Percentiles rank a stretch among this genome's conserved stretches.
phyloP scores from a whole-genome alignment of 345 rosid genomes.

The Salix purpurea region DNA sequence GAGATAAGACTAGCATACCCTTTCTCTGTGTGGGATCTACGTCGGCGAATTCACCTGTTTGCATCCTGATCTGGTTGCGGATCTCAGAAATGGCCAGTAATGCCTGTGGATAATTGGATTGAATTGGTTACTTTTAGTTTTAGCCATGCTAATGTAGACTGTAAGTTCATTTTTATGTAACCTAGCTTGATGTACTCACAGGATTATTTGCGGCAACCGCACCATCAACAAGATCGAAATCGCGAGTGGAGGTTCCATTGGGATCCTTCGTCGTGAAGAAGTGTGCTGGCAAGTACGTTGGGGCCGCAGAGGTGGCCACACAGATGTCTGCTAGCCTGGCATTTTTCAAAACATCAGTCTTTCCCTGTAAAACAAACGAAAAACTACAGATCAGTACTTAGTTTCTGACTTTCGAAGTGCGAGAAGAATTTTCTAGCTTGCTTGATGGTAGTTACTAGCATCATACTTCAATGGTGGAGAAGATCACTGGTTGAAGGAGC shows the following conservation, averaged over 20 bases:
- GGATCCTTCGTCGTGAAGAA: constrained; percentile 12
- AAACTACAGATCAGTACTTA: not conserved
- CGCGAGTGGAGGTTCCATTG: not conserved
- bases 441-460: not conserved
- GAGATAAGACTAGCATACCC: constrained; percentile 18
- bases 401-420: not conserved
- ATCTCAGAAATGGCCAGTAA: constrained; percentile 11
- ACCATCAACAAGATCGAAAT: constrained; percentile 30
- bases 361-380: constrained; percentile 11
- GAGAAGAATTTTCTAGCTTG: too few species aligned
- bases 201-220: constrained; percentile 32
- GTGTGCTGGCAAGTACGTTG: constrained; percentile 23
- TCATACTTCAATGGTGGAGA: constrained; percentile 15
- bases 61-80: constrained; percentile 7
- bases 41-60: not conserved
- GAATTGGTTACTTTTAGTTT: too few species aligned
- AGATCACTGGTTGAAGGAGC: constrained; percentile 18
- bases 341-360: constrained; percentile 18
- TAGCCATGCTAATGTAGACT: not conserved
- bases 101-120: constrained; percentile 5
- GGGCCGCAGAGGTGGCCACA: constrained; percentile 28
- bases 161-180: not conserved
- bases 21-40: not conserved
- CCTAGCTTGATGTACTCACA: not conserved
- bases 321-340: constrained; percentile 26